These are phyloP conservation scores for Trichoderma sp. DNA, from an alignment of 2,329 filamentous ascomycete genomes.

Conservation along the genomic window DNA sequence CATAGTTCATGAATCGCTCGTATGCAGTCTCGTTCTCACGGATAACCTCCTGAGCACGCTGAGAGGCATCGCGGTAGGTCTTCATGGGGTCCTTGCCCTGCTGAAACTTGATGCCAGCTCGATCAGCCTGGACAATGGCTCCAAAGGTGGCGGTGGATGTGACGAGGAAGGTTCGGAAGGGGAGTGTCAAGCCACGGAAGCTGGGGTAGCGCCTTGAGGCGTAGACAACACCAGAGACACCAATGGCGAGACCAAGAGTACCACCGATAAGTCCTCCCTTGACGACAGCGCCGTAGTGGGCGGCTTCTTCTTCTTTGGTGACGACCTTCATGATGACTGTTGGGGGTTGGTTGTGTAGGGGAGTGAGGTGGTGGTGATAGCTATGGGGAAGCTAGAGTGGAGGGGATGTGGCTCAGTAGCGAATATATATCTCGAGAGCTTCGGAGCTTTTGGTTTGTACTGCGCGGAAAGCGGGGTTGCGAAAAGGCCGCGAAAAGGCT, in stretches of 20 bases:
- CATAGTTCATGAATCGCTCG: slow-evolving; percentile 68
- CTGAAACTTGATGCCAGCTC: slow-evolving; percentile 63
- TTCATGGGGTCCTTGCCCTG: slow-evolving; percentile 62
- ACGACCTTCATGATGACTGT: slow-evolving; percentile 79
- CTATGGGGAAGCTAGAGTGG: neutral
- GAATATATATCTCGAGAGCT: neutral
- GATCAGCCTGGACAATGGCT: slow-evolving; percentile 86
- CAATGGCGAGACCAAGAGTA: slow-evolving; percentile 62
- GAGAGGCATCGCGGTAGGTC: slow-evolving; percentile 60
- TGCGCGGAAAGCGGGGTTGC: neutral
- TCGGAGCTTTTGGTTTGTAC: neutral
- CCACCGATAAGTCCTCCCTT: slow-evolving; percentile 77
- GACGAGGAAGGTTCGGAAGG: slow-evolving; percentile 87
- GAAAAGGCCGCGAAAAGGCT: neutral
- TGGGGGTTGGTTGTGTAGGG: neutral
- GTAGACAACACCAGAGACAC: slow-evolving; percentile 63
- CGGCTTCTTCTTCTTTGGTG: slow-evolving; percentile 86
- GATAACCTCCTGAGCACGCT: slow-evolving; percentile 53
- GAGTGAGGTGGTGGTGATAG: neutral
- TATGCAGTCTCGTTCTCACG: slow-evolving; percentile 54
- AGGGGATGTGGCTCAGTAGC: neutral
- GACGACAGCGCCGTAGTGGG: slow-evolving; percentile 78
- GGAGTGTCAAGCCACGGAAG: slow-evolving; percentile 79
- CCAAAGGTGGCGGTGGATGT: slow-evolving; percentile 79
- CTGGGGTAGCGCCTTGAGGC: slow-evolving; percentile 70